Evolutionary conservation across 179 eudicot genomes (phyloP).

Genomic region (Beta lomatogona): DNA sequence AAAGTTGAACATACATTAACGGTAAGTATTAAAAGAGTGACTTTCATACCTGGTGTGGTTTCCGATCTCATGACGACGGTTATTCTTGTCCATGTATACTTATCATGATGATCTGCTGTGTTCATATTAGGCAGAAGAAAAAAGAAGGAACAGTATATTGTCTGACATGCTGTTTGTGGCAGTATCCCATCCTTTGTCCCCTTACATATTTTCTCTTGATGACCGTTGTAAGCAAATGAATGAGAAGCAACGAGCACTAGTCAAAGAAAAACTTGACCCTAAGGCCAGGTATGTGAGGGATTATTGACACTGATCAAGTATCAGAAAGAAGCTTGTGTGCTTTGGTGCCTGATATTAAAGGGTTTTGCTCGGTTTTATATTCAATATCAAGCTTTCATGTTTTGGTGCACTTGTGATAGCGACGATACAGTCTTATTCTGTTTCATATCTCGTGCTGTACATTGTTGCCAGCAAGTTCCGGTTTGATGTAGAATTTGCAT

Average conservation of each 20-base stretch:
- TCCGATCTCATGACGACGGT: neutral
- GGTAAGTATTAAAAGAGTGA: slow-evolving; percentile 41
- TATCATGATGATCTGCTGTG: slow-evolving; percentile 17
- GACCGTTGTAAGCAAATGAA: slow-evolving; percentile 76
- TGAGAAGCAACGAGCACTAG: slow-evolving; percentile 47
- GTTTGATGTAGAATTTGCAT: neutral
- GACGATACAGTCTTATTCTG: neutral
- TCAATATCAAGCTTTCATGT: neutral
- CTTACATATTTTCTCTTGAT: slow-evolving; percentile 81
- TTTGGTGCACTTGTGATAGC: slow-evolving; percentile 2
- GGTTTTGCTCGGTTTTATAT: neutral
- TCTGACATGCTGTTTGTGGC: slow-evolving; percentile 80
- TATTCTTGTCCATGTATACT: neutral
- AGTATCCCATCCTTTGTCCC: slow-evolving; percentile 79
- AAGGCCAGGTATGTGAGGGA: slow-evolving; percentile 63
- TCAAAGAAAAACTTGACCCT: slow-evolving; percentile 70
- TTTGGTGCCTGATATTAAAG: neutral
- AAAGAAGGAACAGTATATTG: slow-evolving; percentile 80
- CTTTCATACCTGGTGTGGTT: neutral
- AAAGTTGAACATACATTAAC: slow-evolving; percentile 85
- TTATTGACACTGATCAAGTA: neutral
- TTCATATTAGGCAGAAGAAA: slow-evolving; percentile 69
- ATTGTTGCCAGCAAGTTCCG: neutral
- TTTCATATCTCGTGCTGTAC: neutral
- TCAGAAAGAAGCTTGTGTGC: neutral